Base-by-base conservation (phyloP, 306 rosid genomes). In the Lathyrus tuberosus region DNA sequence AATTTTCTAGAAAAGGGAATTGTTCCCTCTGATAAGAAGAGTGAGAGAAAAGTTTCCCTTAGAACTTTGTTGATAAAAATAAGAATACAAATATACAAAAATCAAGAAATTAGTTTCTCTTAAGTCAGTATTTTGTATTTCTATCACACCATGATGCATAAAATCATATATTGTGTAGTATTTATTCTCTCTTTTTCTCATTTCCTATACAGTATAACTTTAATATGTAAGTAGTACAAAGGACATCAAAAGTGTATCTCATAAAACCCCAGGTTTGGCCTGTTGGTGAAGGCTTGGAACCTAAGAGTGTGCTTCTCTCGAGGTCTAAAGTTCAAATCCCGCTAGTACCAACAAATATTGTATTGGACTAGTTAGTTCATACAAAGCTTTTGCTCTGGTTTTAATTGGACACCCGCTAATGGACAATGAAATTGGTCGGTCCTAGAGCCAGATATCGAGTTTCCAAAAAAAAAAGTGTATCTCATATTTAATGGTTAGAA, bases 21-120 rank as follows among this genome's bases (percentile, higher is more conserved):
- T 78, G 80, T 59, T 78, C 83, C 75, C 69, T 71, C 86, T 82
- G 76, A 33, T 66, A 73, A 78, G 6, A 51, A 76, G 59, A 53
- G 47, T 42, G 38, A 53, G 47, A 49, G 30, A 44, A 65, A 51
- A 3, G 11, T 8, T 65, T 11, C 24, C 64, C 16, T 65, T 37
- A 56, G 73, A 63, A 67, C 35, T 43, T 37, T 58, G 30, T 22
- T 42, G 62, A 47, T 35, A 40, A 5, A 13, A 40, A 63, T 60
- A 57, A 12, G 47, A 15, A 69, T n/a, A 52, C 69, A 62, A 10
- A 51, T 54, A 44, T 10, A 51, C 20, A 51, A 2, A 41, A 47
- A 65, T 9, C 0, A 43, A 76, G 62, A 62, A 38, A 43, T 7
- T 31, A 75, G 58, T 18, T 46, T 41, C 66, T 63, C 51, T 52